A percentile compares a stretch with the other conserved stretches of the same genome.
Evolutionary conservation across 1,284 basidiomycete genomes (phyloP).

Genomic region (Wolfiporia cocos): DNA sequence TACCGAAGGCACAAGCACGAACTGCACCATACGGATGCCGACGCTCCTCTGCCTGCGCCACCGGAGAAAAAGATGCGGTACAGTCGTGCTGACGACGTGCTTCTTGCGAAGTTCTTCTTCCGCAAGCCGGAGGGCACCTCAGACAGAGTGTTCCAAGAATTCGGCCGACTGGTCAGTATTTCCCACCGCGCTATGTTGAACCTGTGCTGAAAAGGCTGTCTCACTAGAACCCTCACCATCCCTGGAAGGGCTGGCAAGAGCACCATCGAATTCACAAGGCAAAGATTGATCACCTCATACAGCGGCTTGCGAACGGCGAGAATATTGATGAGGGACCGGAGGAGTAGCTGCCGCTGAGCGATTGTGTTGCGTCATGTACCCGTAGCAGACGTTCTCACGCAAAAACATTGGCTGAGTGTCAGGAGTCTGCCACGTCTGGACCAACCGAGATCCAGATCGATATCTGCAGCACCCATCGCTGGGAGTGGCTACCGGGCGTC

Average conservation of each 20-base stretch:
- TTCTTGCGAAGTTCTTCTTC: slow-evolving; percentile 67
- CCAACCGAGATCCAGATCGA: too few relatives aligned
- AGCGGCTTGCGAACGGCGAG: slow-evolving; percentile 51
- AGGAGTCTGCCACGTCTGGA: too few relatives aligned
- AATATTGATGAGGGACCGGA: slow-evolving; percentile 34
- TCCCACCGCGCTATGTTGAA: not conserved
- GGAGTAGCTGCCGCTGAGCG: slow-evolving; percentile 3
- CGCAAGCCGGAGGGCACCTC: slow-evolving; percentile 70
- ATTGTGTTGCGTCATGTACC: too few relatives aligned
- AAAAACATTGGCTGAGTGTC: not conserved
- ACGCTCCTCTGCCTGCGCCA: slow-evolving; percentile 63
- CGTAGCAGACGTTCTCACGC: not conserved
- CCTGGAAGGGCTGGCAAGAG: slow-evolving; percentile 88
- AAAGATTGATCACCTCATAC: slow-evolving; percentile 74
- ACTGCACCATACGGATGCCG: slow-evolving; percentile 51
- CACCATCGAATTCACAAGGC: slow-evolving; percentile 80
- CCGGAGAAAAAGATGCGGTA: slow-evolving; percentile 84
- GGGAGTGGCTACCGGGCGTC: too few relatives aligned
- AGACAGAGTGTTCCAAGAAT: slow-evolving; percentile 74
- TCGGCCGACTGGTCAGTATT: slow-evolving; percentile 52
- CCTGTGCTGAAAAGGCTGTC: slow-evolving; percentile 2
- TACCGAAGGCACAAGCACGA: slow-evolving; percentile 82
- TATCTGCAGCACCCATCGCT: too few relatives aligned
- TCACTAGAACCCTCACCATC: slow-evolving; percentile 71
- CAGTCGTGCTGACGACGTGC: slow-evolving; percentile 65